Evolutionary conservation across 1,139 yeast species (phyloP).

Genomic region (Meyerozyma carpophila): DNA sequence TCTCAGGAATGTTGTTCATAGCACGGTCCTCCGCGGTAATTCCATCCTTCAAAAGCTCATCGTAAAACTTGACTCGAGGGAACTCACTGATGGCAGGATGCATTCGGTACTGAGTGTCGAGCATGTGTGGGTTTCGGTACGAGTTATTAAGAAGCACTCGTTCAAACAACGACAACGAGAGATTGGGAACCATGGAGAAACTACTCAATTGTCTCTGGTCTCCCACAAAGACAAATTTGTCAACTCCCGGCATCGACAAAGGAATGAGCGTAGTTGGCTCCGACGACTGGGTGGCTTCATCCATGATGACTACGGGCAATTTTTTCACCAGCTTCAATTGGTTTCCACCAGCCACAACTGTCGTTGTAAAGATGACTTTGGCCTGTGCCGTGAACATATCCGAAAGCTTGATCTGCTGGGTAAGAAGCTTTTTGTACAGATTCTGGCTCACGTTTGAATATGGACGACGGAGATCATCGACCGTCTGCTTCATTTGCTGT

Average conservation of each 20-base stretch:
- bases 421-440: constrained; percentile 45
- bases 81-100: constrained; percentile 63
- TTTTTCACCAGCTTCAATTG: constrained; percentile 50
- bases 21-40: constrained; percentile 45
- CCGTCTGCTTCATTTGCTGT: constrained; percentile 32
- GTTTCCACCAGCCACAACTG: constrained; percentile 67
- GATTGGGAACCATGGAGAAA: constrained; percentile 59
- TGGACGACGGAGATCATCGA: constrained; percentile 33
- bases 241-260: constrained; percentile 61
- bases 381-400: constrained; percentile 56
- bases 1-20: constrained; percentile 31
- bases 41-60: constrained; percentile 54
- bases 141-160: constrained; percentile 53
- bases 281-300: constrained; percentile 60
- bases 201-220: constrained; percentile 66
- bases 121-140: constrained; percentile 57
- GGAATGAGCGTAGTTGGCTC: constrained; percentile 70
- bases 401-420: constrained; percentile 38
- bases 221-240: constrained; percentile 66
- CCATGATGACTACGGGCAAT: constrained; percentile 65
- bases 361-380: constrained; percentile 64
- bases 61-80: constrained; percentile 54
- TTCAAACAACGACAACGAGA: constrained; percentile 56
- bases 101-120: constrained; percentile 71
- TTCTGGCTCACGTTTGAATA: constrained; percentile 33